phyloP scores from a whole-genome alignment of 2,329 filamentous ascomycete species.

The Diaporthe destruens region DNA sequence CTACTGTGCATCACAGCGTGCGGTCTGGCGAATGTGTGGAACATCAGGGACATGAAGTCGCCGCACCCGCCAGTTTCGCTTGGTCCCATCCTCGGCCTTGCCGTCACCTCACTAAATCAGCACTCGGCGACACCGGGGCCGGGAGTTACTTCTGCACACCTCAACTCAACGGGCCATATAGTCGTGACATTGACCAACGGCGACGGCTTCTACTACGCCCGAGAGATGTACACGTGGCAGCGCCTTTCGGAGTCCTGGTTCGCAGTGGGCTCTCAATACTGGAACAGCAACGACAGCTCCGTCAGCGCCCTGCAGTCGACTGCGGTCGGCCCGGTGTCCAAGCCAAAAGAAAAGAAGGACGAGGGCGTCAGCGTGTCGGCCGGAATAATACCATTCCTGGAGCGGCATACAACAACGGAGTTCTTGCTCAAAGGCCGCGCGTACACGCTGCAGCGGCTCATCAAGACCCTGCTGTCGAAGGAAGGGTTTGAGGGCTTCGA shows the following conservation, averaged over 20 bases:
- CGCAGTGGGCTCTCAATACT: constrained; percentile 97
- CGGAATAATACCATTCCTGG: constrained; percentile 91
- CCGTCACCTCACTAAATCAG: constrained; percentile 80
- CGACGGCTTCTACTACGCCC: constrained; percentile 91
- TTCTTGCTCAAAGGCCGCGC: constrained; percentile 91
- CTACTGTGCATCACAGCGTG: constrained; percentile 89
- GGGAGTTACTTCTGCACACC: constrained; percentile 88
- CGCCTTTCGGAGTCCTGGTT: constrained; percentile 97
- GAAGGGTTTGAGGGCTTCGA: constrained; percentile 96
- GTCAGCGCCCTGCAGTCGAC: constrained; percentile 83
- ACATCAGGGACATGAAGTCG: constrained; percentile 83
- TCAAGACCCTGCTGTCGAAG: constrained; percentile 87
- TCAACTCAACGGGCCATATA: constrained; percentile 89
- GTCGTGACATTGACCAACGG: constrained; percentile 94
- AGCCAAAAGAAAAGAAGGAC: constrained; percentile 60
- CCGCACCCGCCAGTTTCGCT: constrained; percentile 92
- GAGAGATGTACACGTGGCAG: constrained; percentile 91
- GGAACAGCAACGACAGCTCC: constrained; percentile 96
- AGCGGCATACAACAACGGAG: constrained; percentile 94
- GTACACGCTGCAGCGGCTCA: constrained; percentile 89
- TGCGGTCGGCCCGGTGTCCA: constrained; percentile 69
- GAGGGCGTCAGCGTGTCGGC: constrained; percentile 77
- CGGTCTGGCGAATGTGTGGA: constrained; percentile 94
- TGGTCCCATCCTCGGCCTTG: constrained; percentile 88
- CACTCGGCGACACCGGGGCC: constrained; percentile 82